A percentile compares a stretch with the other conserved stretches of the same genome.
Evolutionary conservation across 2,329 filamentous ascomycete genomes (phyloP).

Genomic region (Endocalyx cinctus): DNA sequence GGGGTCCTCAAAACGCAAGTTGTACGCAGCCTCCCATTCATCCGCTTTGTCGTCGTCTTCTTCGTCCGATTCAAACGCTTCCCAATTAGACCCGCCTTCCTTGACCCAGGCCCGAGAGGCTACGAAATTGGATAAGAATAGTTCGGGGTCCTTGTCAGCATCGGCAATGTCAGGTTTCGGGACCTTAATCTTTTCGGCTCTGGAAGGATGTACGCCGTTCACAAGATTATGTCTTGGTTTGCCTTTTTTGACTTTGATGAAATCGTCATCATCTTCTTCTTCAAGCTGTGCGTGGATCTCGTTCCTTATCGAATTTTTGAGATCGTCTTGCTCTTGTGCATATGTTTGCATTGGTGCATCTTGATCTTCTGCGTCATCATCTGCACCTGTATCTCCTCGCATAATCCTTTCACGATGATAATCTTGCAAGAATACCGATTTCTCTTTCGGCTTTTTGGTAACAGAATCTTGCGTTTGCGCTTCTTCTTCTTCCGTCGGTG

Average conservation of each 20-base stretch:
- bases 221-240: conserved; percentile 19
- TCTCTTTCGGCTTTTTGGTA: conserved; percentile 68
- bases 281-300: conserved; percentile 67
- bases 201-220: conserved; percentile 53
- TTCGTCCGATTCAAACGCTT: conserved; percentile 90
- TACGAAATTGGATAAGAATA: conserved; percentile 93
- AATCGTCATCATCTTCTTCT: conserved; percentile 56
- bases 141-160: conserved; percentile 86
- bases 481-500: conserved; percentile 49
- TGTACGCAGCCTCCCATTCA: conserved; percentile 88
- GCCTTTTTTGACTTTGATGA: conserved; percentile 74
- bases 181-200: conserved; percentile 42
- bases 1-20: conserved; percentile 92
- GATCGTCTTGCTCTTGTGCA: conserved; percentile 78
- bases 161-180: conserved; percentile 62
- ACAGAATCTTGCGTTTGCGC: conserved; percentile 26
- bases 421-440: conserved; percentile 80
- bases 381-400: conserved; percentile 59
- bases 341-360: conserved; percentile 65
- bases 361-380: conserved; percentile 51
- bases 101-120: conserved; percentile 86
- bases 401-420: conserved; percentile 92
- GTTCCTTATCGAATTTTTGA: conserved; percentile 73
- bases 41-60: conserved; percentile 69
- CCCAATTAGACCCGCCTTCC: conserved; percentile 59